Conservation (phyloP, 2,329 filamentous ascomycete species). For the Ascochyta clinopodiicola region DNA sequence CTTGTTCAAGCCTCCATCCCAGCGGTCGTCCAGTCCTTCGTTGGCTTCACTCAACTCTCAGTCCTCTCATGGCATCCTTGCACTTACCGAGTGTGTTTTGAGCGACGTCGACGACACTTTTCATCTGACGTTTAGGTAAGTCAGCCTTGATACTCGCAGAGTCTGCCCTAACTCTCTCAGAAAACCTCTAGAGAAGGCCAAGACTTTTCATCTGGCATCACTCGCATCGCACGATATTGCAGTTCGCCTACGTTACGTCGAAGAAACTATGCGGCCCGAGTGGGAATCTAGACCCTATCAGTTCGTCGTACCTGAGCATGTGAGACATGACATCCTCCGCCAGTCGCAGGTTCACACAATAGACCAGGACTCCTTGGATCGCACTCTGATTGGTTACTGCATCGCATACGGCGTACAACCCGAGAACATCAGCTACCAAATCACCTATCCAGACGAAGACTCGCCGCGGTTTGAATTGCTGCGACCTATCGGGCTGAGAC, state of each 20-base stretch:
- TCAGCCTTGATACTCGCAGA: neutral
- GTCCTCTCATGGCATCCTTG: constrained; percentile 68
- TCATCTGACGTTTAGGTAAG: constrained; percentile 67
- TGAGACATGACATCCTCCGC: constrained; percentile 43
- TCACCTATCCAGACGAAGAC: constrained; percentile 61
- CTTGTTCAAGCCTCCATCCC: constrained; percentile 63
- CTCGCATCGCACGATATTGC: constrained; percentile 70
- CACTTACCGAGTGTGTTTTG: constrained; percentile 65
- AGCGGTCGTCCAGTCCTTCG: constrained; percentile 62
- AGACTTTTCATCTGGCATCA: constrained; percentile 67
- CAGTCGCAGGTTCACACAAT: constrained; percentile 59
- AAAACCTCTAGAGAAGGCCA: constrained; percentile 62
- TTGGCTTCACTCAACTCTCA: constrained; percentile 58
- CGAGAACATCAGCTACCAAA: constrained; percentile 61
- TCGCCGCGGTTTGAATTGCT: constrained; percentile 70
- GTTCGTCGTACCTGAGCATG: constrained; percentile 64
- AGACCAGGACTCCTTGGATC: constrained; percentile 67
- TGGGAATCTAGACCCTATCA: constrained; percentile 69
- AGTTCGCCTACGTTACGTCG: constrained; percentile 65
- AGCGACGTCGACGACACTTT: constrained; percentile 70
- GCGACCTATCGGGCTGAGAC: constrained; percentile 59
- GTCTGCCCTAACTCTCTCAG: constrained; percentile 36
- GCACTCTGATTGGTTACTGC: constrained; percentile 73
- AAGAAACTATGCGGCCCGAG: constrained; percentile 69
- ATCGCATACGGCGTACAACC: constrained; percentile 72